Conservation (phyloP, 2,329 filamentous ascomycete genomes). For the Aphanoascus verrucosus region DNA sequence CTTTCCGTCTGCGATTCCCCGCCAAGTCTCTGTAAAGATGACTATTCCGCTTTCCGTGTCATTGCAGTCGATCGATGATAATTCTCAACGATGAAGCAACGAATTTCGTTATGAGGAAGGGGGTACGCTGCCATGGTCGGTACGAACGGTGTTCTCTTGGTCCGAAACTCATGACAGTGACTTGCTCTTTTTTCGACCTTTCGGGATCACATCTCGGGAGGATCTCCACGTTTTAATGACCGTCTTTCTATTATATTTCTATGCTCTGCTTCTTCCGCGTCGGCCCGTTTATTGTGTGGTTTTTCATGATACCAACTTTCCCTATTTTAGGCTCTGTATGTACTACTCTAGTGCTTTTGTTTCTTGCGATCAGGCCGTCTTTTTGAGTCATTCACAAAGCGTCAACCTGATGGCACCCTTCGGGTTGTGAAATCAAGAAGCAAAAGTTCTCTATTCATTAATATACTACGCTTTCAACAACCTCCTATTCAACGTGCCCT, state of each 20-base stretch:
- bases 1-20: not conserved
- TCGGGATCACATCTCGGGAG: conserved; percentile 3
- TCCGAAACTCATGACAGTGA: not conserved
- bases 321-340: not conserved
- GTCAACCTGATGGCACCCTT: not conserved
- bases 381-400: not conserved
- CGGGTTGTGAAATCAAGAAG: not conserved
- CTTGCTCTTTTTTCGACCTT: not conserved
- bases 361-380: not conserved
- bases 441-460: not conserved
- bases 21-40: not conserved
- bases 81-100: not conserved
- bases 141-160: not conserved
- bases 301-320: conserved; percentile 9
- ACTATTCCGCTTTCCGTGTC: not conserved
- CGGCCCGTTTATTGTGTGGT: not conserved
- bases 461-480: too few species aligned
- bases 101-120: not conserved
- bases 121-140: not conserved
- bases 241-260: not conserved
- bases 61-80: not conserved
- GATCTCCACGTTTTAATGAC: conserved; percentile 6
- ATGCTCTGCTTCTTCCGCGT: not conserved
- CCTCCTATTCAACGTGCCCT: too few species aligned
- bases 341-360: not conserved